phyloP scores from a whole-genome alignment of 441 rosid genomes.

The Erodium moschatum region DNA sequence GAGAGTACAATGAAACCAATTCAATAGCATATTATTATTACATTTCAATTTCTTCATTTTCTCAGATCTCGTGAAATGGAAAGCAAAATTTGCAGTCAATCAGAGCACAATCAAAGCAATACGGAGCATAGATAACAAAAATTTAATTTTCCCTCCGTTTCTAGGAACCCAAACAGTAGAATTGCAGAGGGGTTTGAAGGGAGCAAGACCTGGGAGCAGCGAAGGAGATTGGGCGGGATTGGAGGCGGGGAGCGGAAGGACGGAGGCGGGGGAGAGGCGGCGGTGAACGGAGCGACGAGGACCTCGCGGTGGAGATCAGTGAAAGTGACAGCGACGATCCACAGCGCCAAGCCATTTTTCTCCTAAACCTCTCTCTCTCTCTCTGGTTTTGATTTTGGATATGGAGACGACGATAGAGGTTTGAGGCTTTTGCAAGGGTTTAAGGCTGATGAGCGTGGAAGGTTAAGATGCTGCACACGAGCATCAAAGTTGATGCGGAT shows the following conservation, averaged over 20 bases:
- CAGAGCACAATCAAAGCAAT: background rate
- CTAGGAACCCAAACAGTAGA: background rate
- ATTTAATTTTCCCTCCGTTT: background rate
- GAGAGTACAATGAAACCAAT: background rate
- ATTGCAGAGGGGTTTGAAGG: background rate
- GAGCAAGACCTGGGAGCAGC: constrained; percentile 4
- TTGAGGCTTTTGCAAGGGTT: background rate
- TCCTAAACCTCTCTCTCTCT: background rate
- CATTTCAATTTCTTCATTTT: background rate
- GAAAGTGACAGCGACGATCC: constrained; percentile 1
- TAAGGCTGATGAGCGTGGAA: background rate
- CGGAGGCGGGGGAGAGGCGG: background rate
- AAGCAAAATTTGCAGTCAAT: background rate
- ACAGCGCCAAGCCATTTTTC: background rate
- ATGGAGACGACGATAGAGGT: background rate
- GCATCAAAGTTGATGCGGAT: constrained; percentile 1
- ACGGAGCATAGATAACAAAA: background rate
- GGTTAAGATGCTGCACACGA: too few relatives aligned
- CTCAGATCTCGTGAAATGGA: background rate
- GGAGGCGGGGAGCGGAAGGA: constrained; percentile 6
- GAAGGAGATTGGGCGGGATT: background rate
- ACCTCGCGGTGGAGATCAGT: constrained; percentile 3
- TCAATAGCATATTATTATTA: background rate
- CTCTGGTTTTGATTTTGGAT: background rate
- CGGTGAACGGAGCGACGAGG: background rate